A percentile compares a stretch with the other conserved stretches of the same genome.
Evolutionary conservation across 2,329 filamentous ascomycete species (phyloP).

Genomic region (Allantophomopsis cytisporea): DNA sequence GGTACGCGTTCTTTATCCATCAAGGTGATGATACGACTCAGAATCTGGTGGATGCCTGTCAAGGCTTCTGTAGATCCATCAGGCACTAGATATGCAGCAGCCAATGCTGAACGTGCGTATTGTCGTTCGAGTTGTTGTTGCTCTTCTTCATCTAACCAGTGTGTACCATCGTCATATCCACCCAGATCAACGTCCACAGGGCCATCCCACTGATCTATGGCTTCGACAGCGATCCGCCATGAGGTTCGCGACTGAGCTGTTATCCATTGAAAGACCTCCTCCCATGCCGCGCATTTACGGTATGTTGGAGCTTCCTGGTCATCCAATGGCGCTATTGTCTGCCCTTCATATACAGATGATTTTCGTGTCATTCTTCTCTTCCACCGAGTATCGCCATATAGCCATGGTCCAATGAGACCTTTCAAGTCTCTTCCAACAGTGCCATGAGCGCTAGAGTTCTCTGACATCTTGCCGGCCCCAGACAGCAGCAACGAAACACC

Average conservation of each 20-base stretch:
- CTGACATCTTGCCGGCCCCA: constrained; percentile 32
- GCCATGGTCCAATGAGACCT: constrained; percentile 59
- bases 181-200: constrained; percentile 58
- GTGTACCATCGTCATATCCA: constrained; percentile 33
- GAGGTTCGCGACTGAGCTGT: constrained; percentile 40
- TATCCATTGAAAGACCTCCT: constrained; percentile 56
- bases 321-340: constrained; percentile 8
- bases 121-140: constrained; percentile 44
- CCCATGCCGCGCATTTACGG: constrained; percentile 46
- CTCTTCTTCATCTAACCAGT: constrained; percentile 45
- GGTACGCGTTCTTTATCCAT: constrained; percentile 45
- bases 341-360: constrained; percentile 4
- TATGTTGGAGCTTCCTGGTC: constrained; percentile 8
- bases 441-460: constrained; percentile 11
- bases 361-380: constrained; percentile 25
- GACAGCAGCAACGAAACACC: constrained; percentile 50
- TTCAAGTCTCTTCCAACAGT: constrained; percentile 50
- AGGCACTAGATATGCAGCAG: constrained; percentile 53
- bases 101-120: constrained; percentile 56
- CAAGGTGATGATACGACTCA: constrained; percentile 43
- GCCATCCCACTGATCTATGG: constrained; percentile 60
- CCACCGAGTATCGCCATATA: constrained; percentile 51
- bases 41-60: constrained; percentile 43
- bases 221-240: constrained; percentile 48
- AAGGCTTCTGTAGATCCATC: constrained; percentile 44